These are phyloP conservation scores for Pestalotiopsis sp. DNA, from an alignment of 2,329 filamentous ascomycete genomes.

Conservation along the genomic window DNA sequence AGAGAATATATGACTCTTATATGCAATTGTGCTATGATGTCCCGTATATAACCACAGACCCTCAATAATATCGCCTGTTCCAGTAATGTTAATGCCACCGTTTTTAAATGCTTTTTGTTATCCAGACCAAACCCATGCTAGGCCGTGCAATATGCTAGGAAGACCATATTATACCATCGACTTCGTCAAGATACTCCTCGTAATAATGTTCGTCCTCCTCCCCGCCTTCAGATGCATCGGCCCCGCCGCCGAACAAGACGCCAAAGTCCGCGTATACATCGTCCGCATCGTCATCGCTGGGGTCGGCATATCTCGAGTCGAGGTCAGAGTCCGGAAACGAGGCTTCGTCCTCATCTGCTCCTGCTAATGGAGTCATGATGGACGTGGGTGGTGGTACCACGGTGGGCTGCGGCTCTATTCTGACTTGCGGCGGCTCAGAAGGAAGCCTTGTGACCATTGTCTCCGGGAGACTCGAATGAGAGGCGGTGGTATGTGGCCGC, in stretches of 20 bases:
- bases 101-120: background rate
- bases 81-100: too few species aligned
- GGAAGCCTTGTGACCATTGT: background rate
- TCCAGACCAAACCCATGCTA: background rate
- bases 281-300: constrained; percentile 46
- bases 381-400: constrained; percentile 3
- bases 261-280: constrained; percentile 60
- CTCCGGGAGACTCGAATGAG: constrained; percentile 5
- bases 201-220: constrained; percentile 45
- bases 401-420: background rate
- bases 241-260: constrained; percentile 46
- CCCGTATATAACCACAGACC: too few species aligned
- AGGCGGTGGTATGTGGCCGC: constrained; percentile 29
- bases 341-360: constrained; percentile 46
- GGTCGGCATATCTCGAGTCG: constrained; percentile 43
- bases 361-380: constrained; percentile 20
- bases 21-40: too few species aligned
- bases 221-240: constrained; percentile 13
- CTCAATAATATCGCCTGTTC: too few species aligned
- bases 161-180: constrained; percentile 56
- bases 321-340: constrained; percentile 51
- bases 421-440: too few species aligned
- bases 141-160: constrained; percentile 23
- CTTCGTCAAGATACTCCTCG: constrained; percentile 58
- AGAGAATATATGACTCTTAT: too few species aligned